A percentile compares a stretch with the other conserved stretches of the same genome.
phyloP scores from a whole-genome alignment of 2,329 filamentous ascomycete species.

The Colletotrichum acutatum region DNA sequence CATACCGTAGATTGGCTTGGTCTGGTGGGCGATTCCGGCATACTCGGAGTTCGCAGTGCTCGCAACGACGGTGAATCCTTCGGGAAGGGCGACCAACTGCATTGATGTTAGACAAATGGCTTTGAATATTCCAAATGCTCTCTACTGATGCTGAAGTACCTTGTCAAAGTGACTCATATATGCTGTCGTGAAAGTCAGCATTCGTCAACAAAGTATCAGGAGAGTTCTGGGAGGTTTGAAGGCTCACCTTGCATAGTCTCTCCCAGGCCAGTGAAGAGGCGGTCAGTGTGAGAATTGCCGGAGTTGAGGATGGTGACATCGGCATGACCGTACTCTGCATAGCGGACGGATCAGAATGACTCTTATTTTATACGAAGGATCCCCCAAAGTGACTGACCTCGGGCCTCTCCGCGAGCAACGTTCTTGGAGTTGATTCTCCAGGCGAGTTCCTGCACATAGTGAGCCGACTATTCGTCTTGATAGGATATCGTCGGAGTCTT shows the following conservation, averaged over 20 bases:
- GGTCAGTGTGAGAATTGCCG: slow-evolving; percentile 67
- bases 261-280: slow-evolving; percentile 79
- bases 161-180: slow-evolving; percentile 93
- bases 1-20: slow-evolving; percentile 75
- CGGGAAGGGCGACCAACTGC: slow-evolving; percentile 77
- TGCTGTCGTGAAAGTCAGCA: slow-evolving; percentile 47
- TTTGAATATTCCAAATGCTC: no score
- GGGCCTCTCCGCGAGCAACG: slow-evolving; percentile 73
- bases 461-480: not conserved
- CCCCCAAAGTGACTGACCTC: slow-evolving; percentile 41
- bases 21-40: slow-evolving; percentile 80
- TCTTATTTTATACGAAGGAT: no score
- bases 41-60: slow-evolving; percentile 81
- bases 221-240: not conserved
- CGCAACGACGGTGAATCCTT: slow-evolving; percentile 79
- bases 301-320: slow-evolving; percentile 70
- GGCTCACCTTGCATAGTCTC: slow-evolving; percentile 66
- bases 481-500: not conserved
- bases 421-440: slow-evolving; percentile 67
- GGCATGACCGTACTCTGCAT: slow-evolving; percentile 16
- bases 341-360: slow-evolving; percentile 39
- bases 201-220: not conserved
- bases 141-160: no score
- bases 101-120: no score
- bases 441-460: slow-evolving; percentile 75